Base-by-base conservation (phyloP, 2,329 filamentous ascomycete genomes). In the Paracorniculantispora psalliotae region DNA sequence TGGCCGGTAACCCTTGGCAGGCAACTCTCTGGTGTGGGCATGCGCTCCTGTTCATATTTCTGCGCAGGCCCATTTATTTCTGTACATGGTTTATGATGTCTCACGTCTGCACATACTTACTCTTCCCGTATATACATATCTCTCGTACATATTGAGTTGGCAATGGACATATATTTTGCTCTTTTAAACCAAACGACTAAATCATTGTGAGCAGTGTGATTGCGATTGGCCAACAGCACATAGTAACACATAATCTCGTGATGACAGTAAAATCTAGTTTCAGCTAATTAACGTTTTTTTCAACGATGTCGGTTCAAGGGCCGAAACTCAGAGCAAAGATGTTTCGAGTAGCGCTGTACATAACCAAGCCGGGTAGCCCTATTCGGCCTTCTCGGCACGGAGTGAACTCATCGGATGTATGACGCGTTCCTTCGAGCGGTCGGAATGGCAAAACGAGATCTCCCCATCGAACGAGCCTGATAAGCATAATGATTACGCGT, bases 401-500 rank as follows among this genome's bases (percentile, higher is more conserved):
- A 15, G 10, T 23, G 17, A 15, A 37, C 19, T 23, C 4, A 37
- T 7, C 33, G 21, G 33, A 30, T 13, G 6, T 25, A 39, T 21
- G 48, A 52, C 23, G 13, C 3, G 12, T 19, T 26, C 8, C 49
- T 21, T n/a, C n/a, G 10, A 12, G 33, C 12, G 33, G n/a, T n/a
- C 13, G 23, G 35, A 33, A n/a, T 39, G 8, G 26, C 23, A 10
- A 43, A n/a, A 3, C 43, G 8, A 21, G 25, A 26, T 51, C 9
- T 25, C 13, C 37, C 13, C 30, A 56, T 56, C 53, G 26, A 23
- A 19, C 4, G 15, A 33, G 6, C n/a, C n/a, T 21, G 19, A 17
- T 48, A 41, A 41, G 53, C 53, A 56, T 48, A n/a, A 48, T 19
- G 43, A 39, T 56, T 56, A 48, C 30, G 53, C 53, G 48, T 48